Base-by-base conservation (phyloP, 305 asterid species). In the Withania somnifera region DNA sequence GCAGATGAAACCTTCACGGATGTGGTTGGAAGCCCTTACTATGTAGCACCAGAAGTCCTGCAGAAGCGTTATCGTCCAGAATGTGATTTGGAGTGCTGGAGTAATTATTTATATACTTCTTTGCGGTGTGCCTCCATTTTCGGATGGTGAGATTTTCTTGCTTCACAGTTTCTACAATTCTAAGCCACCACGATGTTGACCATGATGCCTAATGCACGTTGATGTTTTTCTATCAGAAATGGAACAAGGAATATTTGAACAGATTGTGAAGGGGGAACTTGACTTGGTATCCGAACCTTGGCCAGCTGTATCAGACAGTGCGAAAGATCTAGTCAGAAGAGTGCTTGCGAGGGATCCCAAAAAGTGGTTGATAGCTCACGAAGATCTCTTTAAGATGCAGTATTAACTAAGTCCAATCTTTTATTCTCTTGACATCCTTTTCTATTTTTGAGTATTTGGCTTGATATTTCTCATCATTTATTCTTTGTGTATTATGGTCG, bases 51-150 rank as follows among this genome's bases (percentile, higher is more conserved):
- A 11, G 98, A 95, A 85, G 98, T 93, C 80, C 85, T 95, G 78
- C 85, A 83, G 88, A 94, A 93, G 89, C 88, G 83, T 83, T 94
- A 94, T 82, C 94, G 97, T 80, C 94, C 81, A 81, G 98, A 92
- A 84, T 93, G 97, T 84, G 98, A 94, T 94, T 66, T 94, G 98
- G 98, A 94, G 98, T 83, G 97, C 98, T 22, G 98, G 98, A 81
- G 97, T 94, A 81, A 94, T 94, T 77, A 87, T 93, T 57, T 94
- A 94, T 82, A 94, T 94, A 86, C 86, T 94, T 88, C 88, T 95
- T 69, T 86, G 96, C 66, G 98, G 98, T 22, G 97, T 93, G 15
- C 98, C 98, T 0, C 98, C 98, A 61, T 95, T 92, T 83, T 93
- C 97, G 98, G 98, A 90, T 83, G 98, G 98, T 91, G 84, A 85